Base-by-base conservation (phyloP, 2,329 filamentous ascomycete genomes). In the Colletotrichum tanaceti region DNA sequence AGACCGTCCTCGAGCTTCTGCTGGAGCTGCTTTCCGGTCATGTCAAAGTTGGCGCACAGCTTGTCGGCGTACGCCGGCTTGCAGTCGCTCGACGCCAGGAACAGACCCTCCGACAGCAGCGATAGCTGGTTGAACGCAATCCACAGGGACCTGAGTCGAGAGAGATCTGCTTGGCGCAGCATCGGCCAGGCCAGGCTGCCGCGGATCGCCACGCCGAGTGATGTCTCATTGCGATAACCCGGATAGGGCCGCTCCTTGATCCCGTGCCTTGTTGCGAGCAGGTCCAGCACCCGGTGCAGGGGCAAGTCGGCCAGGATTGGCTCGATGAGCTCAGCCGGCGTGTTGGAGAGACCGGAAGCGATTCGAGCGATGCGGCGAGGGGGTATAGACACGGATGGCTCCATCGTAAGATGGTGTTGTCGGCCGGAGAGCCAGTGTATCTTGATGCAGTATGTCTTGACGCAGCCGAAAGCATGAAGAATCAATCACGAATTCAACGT, bases 221-320 rank as follows among this genome's bases (percentile, higher is more conserved):
- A n/a, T 13, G 14, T 32, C 18, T 28, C 50, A 41, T 14, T 14
- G 5, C 3, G 14, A 28, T 53, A 13, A 35, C 6, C 5, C 5
- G 50, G 13, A 7, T 13, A 41, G 13, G 39, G 28, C 28, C 28
- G 28, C 28, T 32, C 28, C 28, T 7, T 35, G 16, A 4, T 6
- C 9, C 50, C 24, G 35, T 53, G n/a, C 28, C 13, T 5, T 20
- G 32, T 53, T 16, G 35, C 38, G 3, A 52, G 18, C 10, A 61
- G 28, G 47, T 61, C 58, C 38, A 61, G 58, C 10, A 61, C 47
- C 1, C 47, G 47, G 22, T 61, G 47, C 41, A 53, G 47, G 38
- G 58, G 58, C 38, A 61, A 5, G 22, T 43, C 58, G 58, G 47
- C 58, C 10, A 61, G 35, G 16, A 61, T 24, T 32, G 38, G 47